Evolutionary conservation across 257 asterid species (phyloP), one percentile per base, ranked within the genome.

Genomic region (Salvia miltiorrhiza): DNA sequence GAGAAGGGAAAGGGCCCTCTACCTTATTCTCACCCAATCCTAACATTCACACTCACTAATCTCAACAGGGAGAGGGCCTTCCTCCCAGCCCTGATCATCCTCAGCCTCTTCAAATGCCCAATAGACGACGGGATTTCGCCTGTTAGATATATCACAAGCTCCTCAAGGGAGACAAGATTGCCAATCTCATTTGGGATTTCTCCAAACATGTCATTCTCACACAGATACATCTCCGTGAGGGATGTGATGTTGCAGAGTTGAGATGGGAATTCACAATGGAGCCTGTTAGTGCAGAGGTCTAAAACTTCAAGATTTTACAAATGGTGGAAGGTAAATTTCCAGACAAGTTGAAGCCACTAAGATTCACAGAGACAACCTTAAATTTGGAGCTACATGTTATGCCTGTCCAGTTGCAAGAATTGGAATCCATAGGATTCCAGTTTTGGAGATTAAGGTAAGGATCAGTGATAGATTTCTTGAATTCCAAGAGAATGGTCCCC

Each of bases 331-430:
- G 82, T 30, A 91, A 60, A 73, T 53, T 80, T 3, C 96, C 97
- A 58, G 97, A 84, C 11, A 91, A 79, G 58, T 81, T 85, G 56
- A 82, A 82, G 77, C 72, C 76, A 64, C 72, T 76, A 20, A 91
- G 90, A 71, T 77, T 73, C 7, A 88, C 55, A 19, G 95, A 82
- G 62, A 73, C 68, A 23, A 88, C 93, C 72, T 74, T 79, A 30
- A 17, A 49, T 81, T 81, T 39, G 7, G 62, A 45, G 78, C 47
- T 75, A 58, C 97, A 91, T 1, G 35, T 14, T 40, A 91, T 49
- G 37, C 97, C 97, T 0, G 74, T 74, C 97, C 97, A 91, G 6
- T 85, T 81, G 81, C 97, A 91, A 14, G 96, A 93, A 70, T 16
- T 81, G 7, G 83, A 71, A 70, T 82, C 87, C 0, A 37, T 70